A percentile compares a stretch with the other conserved stretches of the same genome.
Conservation (phyloP, 2,329 filamentous ascomycete species). For the Arthrobotrys sphaeroides region DNA sequence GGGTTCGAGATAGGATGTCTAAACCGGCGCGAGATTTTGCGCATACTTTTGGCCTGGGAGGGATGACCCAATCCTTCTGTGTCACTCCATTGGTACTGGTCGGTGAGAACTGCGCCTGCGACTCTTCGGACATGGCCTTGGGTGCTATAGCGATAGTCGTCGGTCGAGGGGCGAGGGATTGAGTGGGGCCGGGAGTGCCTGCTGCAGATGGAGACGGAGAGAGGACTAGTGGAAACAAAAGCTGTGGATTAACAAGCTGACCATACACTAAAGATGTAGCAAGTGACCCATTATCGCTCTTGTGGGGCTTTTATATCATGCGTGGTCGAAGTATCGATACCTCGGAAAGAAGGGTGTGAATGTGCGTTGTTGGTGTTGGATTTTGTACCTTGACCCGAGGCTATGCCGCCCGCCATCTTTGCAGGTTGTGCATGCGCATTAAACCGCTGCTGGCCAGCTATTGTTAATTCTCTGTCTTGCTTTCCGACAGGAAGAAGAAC, state of each 20-base stretch:
- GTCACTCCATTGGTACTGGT: slow-evolving; percentile 66
- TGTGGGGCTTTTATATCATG: too few species aligned
- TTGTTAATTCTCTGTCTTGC: background rate
- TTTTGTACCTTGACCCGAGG: slow-evolving; percentile 37
- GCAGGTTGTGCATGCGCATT: slow-evolving; percentile 26
- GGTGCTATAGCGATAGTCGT: slow-evolving; percentile 37
- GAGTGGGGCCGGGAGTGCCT: slow-evolving; percentile 2
- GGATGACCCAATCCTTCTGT: slow-evolving; percentile 85
- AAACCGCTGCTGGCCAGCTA: slow-evolving; percentile 4
- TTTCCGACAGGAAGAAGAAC: background rate
- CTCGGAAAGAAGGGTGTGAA: slow-evolving; percentile 9
- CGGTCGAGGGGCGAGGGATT: slow-evolving; percentile 23
- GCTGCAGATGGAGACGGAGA: slow-evolving; percentile 31
- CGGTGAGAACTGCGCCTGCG: slow-evolving; percentile 32
- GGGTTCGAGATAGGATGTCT: slow-evolving; percentile 4
- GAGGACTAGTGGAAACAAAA: slow-evolving; percentile 15
- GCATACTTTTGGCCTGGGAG: slow-evolving; percentile 74
- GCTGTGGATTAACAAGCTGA: background rate
- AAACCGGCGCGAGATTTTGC: background rate
- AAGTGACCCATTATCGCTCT: too few species aligned
- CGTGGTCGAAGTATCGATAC: background rate
- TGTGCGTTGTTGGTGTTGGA: slow-evolving; percentile 33
- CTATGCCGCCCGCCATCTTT: slow-evolving; percentile 36
- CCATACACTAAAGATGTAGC: too few species aligned
- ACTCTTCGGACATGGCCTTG: slow-evolving; percentile 39